Evolutionary conservation across 495 filamentous ascomycete genomes (phyloP), one percentile per base, ranked within the genome.

Genomic region (Penicillium malachiteum): DNA sequence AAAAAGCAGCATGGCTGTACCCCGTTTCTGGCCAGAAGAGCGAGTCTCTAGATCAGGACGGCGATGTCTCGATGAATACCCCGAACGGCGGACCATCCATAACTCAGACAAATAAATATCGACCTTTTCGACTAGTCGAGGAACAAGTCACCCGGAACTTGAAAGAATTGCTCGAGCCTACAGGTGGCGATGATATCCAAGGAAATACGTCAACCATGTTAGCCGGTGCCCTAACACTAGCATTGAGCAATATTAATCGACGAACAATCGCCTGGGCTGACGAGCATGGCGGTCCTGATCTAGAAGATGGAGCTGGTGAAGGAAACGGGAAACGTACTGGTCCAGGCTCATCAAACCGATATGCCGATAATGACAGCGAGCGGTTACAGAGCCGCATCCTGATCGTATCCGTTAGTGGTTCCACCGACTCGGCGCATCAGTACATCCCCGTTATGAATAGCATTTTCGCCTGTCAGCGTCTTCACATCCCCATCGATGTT

Each of bases 381-480:
- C 71, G 79, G 42, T 71, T 96, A 9, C 84, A 89, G 63, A 85
- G 87, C n/a, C 88, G 95, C 39, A 96, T 97, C 63, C 73, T 98
- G 55, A 91, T 97, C 59, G 70, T 98, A 49, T 83, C 91, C 10
- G 72, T 95, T 38, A 91, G 87, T 45, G 90, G 92, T 32, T 91
- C 89, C 21, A 87, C 88, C 56, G 88, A 90, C 72, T 80, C 91
- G 5, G 86, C 93, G 0, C 82, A 87, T 32, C 92, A 97, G 68
- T 98, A 98, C 74, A 97, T 97, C 52, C 89, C 93, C 2, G 88
- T 96, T 45, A 98, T 97, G 92, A 98, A 97, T 75, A 81, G 85
- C 59, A 96, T 97, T 39, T 98, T 98, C 71, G 95, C 94, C 9
- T 92, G 92, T 55, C 91, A 81, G 60, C 87, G 92, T 50, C 76